These are phyloP conservation scores for Trypanosoma platydactyli DNA, from an alignment of 208 protist species.

Conservation along the genomic window DNA sequence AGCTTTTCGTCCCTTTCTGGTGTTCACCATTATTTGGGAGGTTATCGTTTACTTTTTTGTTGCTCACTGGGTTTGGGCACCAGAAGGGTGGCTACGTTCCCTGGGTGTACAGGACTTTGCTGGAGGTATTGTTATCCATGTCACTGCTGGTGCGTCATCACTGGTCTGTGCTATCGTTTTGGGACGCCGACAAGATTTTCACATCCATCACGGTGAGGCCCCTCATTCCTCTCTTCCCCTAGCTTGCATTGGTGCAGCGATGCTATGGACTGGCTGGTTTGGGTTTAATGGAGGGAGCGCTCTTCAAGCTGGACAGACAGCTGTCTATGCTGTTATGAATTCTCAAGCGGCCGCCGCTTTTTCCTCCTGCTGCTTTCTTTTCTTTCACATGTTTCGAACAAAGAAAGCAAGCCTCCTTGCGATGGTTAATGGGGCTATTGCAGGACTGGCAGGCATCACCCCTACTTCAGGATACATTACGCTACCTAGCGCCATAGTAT, in stretches of 20 bases:
- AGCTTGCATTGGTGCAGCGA: constrained; percentile 36
- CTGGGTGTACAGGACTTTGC: constrained; percentile 71
- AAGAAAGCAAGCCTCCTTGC: constrained; percentile 21
- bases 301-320: constrained; percentile 27
- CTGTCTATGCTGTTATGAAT: constrained; percentile 44
- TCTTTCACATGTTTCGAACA: constrained; percentile 19
- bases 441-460: constrained; percentile 64
- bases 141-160: constrained; percentile 39
- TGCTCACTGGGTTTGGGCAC: constrained; percentile 63
- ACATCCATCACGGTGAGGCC: constrained; percentile 42
- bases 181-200: constrained; percentile 29
- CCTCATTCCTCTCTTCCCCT: constrained; percentile 42
- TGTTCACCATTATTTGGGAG: constrained; percentile 62
- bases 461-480: constrained; percentile 61
- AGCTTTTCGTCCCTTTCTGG: constrained; percentile 29
- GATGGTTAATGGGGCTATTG: constrained; percentile 56
- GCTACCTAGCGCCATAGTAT: constrained; percentile 34
- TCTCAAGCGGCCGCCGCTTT: constrained; percentile 50
- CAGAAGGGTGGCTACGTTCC: constrained; percentile 47
- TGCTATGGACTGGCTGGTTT: constrained; percentile 75
- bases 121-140: constrained; percentile 78
- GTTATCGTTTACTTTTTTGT: constrained; percentile 81
- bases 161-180: constrained; percentile 39
- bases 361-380: constrained; percentile 30
- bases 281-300: constrained; percentile 75